Evolutionary conservation across 306 rosid genomes (phyloP).

Genomic region (Cicer yamashitae): DNA sequence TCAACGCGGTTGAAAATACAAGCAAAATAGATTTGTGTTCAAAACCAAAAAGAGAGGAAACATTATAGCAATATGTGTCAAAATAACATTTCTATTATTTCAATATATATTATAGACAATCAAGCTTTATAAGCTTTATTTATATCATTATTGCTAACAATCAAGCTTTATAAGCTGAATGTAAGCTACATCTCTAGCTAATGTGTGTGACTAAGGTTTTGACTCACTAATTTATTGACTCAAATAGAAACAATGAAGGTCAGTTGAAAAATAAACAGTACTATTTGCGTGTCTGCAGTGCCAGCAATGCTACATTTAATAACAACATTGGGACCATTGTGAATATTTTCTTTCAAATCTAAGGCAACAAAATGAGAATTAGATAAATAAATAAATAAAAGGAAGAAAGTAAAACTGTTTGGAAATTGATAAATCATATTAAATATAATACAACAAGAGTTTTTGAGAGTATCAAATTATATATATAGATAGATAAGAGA

Average conservation of each 20-base stretch:
- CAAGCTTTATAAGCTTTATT: too few relatives aligned
- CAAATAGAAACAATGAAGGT: not conserved
- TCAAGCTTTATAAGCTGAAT: not conserved
- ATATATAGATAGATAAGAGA: not conserved
- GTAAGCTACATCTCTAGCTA: not conserved
- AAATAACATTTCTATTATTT: too few relatives aligned
- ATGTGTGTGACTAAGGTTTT: not conserved
- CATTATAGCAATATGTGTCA: too few relatives aligned
- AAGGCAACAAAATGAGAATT: not conserved
- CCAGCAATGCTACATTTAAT: not conserved
- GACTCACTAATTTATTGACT: not conserved
- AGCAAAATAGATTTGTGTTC: too few relatives aligned
- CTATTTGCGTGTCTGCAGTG: not conserved
- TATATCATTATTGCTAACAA: not conserved
- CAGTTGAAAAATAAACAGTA: not conserved
- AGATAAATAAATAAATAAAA: not conserved
- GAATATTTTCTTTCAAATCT: not conserved
- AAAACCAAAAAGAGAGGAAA: too few relatives aligned
- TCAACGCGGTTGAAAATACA: too few relatives aligned
- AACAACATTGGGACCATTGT: not conserved
- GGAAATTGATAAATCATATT: not conserved
- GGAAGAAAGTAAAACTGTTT: not conserved
- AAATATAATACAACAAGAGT: not conserved
- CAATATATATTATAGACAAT: too few relatives aligned
- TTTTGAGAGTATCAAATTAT: slow-evolving; percentile 4